Conservation (phyloP, 257 asterid species). For the Solanum pimpinellifolium region DNA sequence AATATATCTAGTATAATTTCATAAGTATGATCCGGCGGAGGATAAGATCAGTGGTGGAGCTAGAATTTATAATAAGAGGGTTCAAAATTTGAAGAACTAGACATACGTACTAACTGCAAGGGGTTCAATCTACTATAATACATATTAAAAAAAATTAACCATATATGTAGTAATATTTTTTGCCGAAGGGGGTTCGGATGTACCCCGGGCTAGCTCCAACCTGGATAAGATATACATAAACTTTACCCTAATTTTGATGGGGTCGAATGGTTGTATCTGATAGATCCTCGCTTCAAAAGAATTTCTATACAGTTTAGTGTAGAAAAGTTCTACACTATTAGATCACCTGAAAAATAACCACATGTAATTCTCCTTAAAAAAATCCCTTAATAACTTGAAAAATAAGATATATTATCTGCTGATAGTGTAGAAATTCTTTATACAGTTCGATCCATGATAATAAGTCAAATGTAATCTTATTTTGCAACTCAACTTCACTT, state of each 20-base stretch:
- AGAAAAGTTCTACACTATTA: background rate
- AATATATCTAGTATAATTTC: too few species aligned
- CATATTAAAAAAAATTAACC: too few species aligned
- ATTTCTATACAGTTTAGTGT: background rate
- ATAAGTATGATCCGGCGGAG: background rate
- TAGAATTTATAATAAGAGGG: too few species aligned
- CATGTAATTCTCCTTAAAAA: background rate
- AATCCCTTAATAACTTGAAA: background rate
- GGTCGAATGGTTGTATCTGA: rapidly evolving
- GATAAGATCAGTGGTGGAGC: too few species aligned
- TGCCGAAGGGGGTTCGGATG: too few species aligned
- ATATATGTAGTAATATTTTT: too few species aligned
- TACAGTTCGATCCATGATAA: background rate
- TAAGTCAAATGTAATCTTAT: background rate
- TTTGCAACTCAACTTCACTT: background rate
- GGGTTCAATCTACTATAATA: too few species aligned
- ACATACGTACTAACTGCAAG: too few species aligned
- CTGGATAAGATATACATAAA: background rate
- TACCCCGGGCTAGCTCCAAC: too few species aligned
- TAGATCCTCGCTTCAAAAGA: background rate
- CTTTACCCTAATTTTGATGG: background rate
- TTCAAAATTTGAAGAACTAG: too few species aligned
- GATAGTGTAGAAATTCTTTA: background rate
- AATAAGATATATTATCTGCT: background rate
- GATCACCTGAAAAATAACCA: background rate